Base-by-base conservation (phyloP, 208 protist genomes). In the Crithidia brevicula region DNA sequence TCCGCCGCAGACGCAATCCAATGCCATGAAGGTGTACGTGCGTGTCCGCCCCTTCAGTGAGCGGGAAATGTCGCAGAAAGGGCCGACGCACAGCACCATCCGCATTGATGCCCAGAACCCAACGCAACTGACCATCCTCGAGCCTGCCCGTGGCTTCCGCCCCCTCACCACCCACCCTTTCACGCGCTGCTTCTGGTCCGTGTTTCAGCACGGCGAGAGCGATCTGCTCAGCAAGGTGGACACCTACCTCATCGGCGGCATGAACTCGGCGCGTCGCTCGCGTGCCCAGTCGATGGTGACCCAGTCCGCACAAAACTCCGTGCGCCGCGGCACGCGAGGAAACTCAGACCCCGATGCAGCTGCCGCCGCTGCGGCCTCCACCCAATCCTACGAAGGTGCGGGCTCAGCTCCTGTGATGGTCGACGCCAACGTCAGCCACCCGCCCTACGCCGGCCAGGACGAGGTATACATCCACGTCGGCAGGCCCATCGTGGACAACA, bases 21-120 rank as follows among this genome's bases (percentile, higher is more conserved):
- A 87, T 53, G 85, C 88, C 11, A 92, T 94, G 88, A 86, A 89
- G 73, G 91, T 96, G 38, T 96, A 90, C 73, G 67, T 96, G 8
- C 91, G 91, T 52, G 91, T 96, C 5, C 77, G 91, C 18, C 91
- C 91, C 40, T 96, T 91, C 71, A 93, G 75, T 70, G 74, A 94
- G 76, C 88, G 91, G 2, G 91, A 96, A 65, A 79, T 88, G 8
- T 64, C 76, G 11, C 62, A 85, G 30, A 61, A 65, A 54, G 43
- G 60, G 36, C 62, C 73, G 13, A 28, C 60, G 23, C 85, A 91
- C 58, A 89, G 84, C 67, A 92, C 86, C 18, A 68, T 95, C 10
- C 80, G 76, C 60, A 88, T 95, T 67, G 85, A 92, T 65, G 49
- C 73, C 3, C 74, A 91, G n/a, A 91, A 95, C 60, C 85, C 86